Evolutionary conservation across 805 yeast genomes (phyloP).

Genomic region (Wickerhamomyces strasburgensis): DNA sequence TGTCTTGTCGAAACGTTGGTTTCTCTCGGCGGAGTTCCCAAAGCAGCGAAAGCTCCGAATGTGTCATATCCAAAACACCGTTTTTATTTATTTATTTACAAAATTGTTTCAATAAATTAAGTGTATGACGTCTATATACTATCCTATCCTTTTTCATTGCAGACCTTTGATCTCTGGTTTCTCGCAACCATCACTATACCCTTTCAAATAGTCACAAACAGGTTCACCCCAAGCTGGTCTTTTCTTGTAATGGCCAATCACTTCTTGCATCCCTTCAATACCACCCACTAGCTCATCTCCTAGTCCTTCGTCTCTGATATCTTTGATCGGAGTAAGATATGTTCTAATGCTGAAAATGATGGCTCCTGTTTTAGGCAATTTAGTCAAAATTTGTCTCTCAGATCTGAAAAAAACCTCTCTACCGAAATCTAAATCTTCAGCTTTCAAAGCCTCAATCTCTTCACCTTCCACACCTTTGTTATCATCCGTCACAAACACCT

Average conservation of each 20-base stretch:
- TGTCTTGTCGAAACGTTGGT: too few relatives aligned
- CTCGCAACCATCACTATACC: constrained; percentile 31
- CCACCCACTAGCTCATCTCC: constrained; percentile 56
- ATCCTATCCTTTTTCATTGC: too few relatives aligned
- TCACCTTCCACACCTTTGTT: constrained; percentile 34
- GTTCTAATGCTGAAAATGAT: constrained; percentile 52
- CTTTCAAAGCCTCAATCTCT: constrained; percentile 29
- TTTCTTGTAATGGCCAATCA: constrained; percentile 56
- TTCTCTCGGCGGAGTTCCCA: too few relatives aligned
- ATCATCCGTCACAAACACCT: constrained; percentile 40
- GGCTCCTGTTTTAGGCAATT: constrained; percentile 44
- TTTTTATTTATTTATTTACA: too few relatives aligned
- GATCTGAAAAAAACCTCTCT: constrained; percentile 50
- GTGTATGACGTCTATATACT: too few relatives aligned
- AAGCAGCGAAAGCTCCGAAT: too few relatives aligned
- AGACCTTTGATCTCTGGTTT: constrained; percentile 19
- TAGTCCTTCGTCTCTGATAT: constrained; percentile 40
- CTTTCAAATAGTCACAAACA: constrained; percentile 37
- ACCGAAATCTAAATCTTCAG: constrained; percentile 29
- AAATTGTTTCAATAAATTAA: too few relatives aligned
- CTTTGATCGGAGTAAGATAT: constrained; percentile 47
- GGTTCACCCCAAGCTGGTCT: constrained; percentile 69
- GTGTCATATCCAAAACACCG: too few relatives aligned
- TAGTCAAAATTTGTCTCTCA: constrained; percentile 54
- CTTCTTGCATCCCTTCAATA: constrained; percentile 56